These are phyloP conservation scores for Canna indica DNA, from an alignment of 176 grass and related monocot species.

Conservation along the genomic window DNA sequence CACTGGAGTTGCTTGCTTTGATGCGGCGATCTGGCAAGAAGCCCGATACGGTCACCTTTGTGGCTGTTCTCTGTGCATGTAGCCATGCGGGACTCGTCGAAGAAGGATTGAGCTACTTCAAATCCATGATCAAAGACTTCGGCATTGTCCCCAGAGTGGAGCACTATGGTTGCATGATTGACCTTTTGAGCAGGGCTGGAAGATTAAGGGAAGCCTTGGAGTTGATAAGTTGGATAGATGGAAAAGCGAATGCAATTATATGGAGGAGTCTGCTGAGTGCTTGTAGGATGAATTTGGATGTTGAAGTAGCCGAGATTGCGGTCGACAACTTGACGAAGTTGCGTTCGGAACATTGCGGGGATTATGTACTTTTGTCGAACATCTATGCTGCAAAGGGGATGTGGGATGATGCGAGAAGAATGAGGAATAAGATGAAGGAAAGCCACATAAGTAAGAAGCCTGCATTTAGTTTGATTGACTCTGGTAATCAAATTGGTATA, in stretches of 20 bases:
- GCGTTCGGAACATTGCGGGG: constrained; percentile 13
- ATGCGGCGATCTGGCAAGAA: constrained; percentile 3
- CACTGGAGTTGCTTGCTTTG: neutral
- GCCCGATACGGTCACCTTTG: constrained; percentile 25
- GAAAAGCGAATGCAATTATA: constrained; percentile 28
- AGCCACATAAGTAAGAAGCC: constrained; percentile 6
- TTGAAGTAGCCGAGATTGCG: constrained; percentile 21
- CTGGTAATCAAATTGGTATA: neutral
- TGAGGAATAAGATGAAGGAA: constrained; percentile 21
- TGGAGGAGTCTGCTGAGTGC: constrained; percentile 48
- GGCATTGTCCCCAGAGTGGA: constrained; percentile 28
- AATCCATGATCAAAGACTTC: constrained; percentile 19
- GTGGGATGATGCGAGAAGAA: constrained; percentile 20
- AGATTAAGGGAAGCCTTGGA: constrained; percentile 31
- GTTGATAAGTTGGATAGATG: constrained; percentile 22
- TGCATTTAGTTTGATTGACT: constrained; percentile 15
- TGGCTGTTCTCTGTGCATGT: constrained; percentile 36
- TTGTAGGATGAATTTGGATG: constrained; percentile 28
- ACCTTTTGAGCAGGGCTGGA: constrained; percentile 37
- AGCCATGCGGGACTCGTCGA: constrained; percentile 39
- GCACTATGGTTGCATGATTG: constrained; percentile 40
- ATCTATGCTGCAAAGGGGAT: constrained; percentile 10
- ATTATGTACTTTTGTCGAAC: constrained; percentile 18
- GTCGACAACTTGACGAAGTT: constrained; percentile 16
- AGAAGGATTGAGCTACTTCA: constrained; percentile 30